Base-by-base conservation (phyloP, 1,284 basidiomycete species). In the Cryptococcus deneoformans region DNA sequence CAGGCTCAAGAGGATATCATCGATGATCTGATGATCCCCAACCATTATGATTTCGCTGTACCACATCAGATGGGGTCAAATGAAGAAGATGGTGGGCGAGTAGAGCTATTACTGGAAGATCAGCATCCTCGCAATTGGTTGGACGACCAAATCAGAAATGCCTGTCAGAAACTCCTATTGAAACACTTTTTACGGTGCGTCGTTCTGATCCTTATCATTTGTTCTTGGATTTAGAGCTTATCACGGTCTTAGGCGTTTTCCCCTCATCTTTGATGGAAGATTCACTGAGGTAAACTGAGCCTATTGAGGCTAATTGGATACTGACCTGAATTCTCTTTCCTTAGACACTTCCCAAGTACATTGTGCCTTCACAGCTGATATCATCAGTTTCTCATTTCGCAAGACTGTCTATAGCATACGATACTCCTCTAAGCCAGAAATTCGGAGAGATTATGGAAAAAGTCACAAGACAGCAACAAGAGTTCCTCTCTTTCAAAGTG, bases 231-330 rank as follows among this genome's bases (percentile, higher is more conserved):
- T 20, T 20, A 20, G 20, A 20, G 20, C 20, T 20, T 20, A 20
- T 20, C 20, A 20, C 20, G 20, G 20, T 20, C 20, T 20, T 20
- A 20, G 20, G 20, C 20, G 20, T 20, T 20, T 20, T 20, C 20
- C 62, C 12, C 52, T 63, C 5, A 58, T 63, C 7, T 63, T 63
- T 38, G 62, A 63, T 38, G 58, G 56, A 12, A 38, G 29, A 5
- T 44, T 60, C 2, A 2, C 53, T 4, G 11, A 52, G 38, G 62
- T 61, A 44, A 12, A 39, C 29, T 29, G 29, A 29, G 29, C 29
- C 29, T 5, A 29, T 5, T 29, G 29, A 29, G 29, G 29, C 29
- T 29, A 29, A 5, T 20, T 20, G 20, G 20, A 2, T 20, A 20
- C 20, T 20, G 20, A 20, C 20, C 20, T 20, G 20, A 20, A 20